Evolutionary conservation across 2,329 filamentous ascomycete species (phyloP).

Genomic region (Pyricularia pennisetigena): DNA sequence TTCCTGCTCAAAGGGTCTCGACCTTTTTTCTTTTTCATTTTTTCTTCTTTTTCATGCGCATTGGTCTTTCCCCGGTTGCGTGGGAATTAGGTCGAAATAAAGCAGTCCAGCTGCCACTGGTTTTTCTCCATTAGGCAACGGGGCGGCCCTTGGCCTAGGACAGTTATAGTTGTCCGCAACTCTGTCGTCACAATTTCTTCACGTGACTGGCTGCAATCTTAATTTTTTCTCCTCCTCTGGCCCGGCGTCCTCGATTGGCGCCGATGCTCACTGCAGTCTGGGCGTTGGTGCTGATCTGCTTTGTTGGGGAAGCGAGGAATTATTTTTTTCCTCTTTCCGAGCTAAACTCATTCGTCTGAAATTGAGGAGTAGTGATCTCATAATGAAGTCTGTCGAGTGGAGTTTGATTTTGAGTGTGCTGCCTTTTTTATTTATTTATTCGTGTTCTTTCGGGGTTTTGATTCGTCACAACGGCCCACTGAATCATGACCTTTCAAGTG

Average conservation of each 20-base stretch:
- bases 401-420: neutral
- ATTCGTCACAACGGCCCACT: neutral
- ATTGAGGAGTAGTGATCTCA: neutral
- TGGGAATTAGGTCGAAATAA: neutral
- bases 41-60: neutral
- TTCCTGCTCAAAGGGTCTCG: neutral
- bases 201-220: neutral
- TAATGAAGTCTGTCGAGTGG: neutral
- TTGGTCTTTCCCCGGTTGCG: neutral
- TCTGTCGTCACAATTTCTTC: neutral
- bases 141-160: neutral
- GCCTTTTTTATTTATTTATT: neutral
- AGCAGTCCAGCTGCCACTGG: neutral
- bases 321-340: neutral
- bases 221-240: neutral
- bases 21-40: neutral
- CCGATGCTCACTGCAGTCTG: neutral
- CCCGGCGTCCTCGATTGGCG: neutral
- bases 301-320: neutral
- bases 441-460: neutral
- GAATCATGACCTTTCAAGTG: neutral
- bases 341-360: neutral
- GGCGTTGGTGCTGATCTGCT: neutral
- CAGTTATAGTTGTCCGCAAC: neutral
- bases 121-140: neutral